A percentile compares a stretch with the other conserved stretches of the same genome.
phyloP scores from a whole-genome alignment of 805 yeast genomes.

The Lachancea mirantina region DNA sequence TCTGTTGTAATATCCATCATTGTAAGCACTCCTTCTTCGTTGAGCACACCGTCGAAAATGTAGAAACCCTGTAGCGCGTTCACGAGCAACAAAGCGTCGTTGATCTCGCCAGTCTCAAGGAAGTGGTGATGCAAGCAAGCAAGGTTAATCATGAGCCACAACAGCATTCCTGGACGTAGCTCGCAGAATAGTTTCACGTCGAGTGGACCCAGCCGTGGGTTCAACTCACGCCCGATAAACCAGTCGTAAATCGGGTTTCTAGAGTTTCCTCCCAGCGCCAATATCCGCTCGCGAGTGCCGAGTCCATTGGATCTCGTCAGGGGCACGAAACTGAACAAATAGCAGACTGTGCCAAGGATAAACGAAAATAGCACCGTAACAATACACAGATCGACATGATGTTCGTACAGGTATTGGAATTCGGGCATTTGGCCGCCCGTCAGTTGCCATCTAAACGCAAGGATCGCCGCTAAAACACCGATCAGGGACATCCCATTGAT shows the following conservation, averaged over 20 bases:
- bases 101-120: conserved; percentile 46
- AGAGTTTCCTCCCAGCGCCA: conserved; percentile 84
- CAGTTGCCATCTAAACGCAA: conserved; percentile 46
- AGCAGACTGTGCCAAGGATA: conserved; percentile 55
- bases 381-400: conserved; percentile 57
- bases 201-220: conserved; percentile 78
- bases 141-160: conserved; percentile 75
- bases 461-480: conserved; percentile 31
- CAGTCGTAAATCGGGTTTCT: conserved; percentile 74
- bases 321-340: conserved; percentile 61
- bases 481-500: conserved; percentile 71
- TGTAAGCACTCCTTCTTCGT: conserved; percentile 81
- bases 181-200: conserved; percentile 91
- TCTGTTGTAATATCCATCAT: conserved; percentile 97
- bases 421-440: conserved; percentile 65
- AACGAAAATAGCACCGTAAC: conserved; percentile 60
- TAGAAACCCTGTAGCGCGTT: conserved; percentile 69
- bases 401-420: conserved; percentile 63
- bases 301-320: conserved; percentile 41
- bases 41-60: conserved; percentile 83
- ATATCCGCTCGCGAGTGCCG: conserved; percentile 56
- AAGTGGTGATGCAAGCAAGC: conserved; percentile 81
- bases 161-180: conserved; percentile 84
- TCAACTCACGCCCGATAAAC: conserved; percentile 95
- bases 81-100: conserved; percentile 68